phyloP scores from a whole-genome alignment of 176 grass and related monocot species.

The Raddia distichophylla region DNA sequence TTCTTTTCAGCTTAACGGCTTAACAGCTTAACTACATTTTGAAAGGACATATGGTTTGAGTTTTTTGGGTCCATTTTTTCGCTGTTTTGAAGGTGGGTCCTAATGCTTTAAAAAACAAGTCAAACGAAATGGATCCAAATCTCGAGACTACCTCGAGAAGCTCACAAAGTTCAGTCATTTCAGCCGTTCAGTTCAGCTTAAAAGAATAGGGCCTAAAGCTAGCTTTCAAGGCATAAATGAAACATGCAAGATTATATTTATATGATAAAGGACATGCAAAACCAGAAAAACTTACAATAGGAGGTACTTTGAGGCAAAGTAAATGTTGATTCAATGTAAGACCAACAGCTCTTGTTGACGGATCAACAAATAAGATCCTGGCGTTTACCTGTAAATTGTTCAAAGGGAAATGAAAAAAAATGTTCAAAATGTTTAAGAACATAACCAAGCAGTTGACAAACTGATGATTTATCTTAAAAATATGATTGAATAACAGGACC shows the following conservation, averaged over 20 bases:
- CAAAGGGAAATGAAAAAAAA: conserved; percentile 27
- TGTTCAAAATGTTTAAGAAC: neutral
- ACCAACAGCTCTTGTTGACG: conserved; percentile 92
- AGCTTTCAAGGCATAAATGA: conserved; percentile 28
- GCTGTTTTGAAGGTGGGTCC: no score
- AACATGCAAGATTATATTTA: conserved; percentile 14
- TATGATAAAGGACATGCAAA: conserved; percentile 14
- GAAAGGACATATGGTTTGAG: no score
- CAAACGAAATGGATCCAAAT: no score
- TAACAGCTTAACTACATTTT: no score
- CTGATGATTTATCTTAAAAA: conserved; percentile 9
- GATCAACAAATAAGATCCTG: conserved; percentile 95
- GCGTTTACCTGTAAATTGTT: conserved; percentile 76
- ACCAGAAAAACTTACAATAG: conserved; percentile 63
- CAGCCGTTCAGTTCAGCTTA: no score
- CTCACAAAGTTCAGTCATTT: no score
- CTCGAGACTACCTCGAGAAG: no score
- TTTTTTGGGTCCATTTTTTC: no score
- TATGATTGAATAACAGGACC: conserved; percentile 9
- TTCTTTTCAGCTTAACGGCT: no score
- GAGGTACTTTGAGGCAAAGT: conserved; percentile 72
- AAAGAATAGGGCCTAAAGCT: neutral
- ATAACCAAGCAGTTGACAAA: neutral
- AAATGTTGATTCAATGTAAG: conserved; percentile 82
- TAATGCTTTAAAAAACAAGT: no score